These are phyloP conservation scores for Mikania micrantha DNA, from an alignment of 129 eudicot genomes.

Conservation along the genomic window DNA sequence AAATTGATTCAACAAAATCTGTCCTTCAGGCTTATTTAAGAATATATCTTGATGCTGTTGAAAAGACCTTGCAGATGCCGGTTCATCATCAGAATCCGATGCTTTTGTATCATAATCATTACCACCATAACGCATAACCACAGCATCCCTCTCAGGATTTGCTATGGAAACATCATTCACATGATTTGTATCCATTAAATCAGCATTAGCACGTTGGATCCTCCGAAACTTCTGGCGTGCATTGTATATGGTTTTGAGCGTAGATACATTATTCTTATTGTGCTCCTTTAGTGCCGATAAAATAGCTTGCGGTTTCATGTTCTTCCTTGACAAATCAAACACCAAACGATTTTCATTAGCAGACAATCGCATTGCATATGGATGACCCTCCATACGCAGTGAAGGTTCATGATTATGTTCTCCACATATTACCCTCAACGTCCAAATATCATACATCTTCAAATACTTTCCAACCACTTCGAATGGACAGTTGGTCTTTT, in stretches of 20 bases:
- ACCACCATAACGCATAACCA: constrained; percentile 22
- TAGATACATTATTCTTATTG: constrained; percentile 8
- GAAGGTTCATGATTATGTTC: constrained; percentile 25
- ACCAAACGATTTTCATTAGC: constrained; percentile 15
- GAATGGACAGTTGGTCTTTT: constrained; percentile 16
- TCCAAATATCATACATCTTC: constrained; percentile 5
- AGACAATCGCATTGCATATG: constrained; percentile 13
- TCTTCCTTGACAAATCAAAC: constrained; percentile 17
- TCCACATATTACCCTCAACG: constrained; percentile 8
- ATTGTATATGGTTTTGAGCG: constrained; percentile 3
- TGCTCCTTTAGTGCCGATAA: constrained; percentile 1
- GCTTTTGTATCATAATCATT: background rate
- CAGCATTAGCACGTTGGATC: background rate
- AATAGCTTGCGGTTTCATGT: constrained; percentile 12
- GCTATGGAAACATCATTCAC: background rate
- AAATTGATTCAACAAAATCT: too few species aligned
- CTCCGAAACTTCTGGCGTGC: background rate
- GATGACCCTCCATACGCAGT: constrained; percentile 11
- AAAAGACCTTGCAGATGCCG: too few species aligned
- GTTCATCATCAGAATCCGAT: too few species aligned
- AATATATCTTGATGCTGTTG: too few species aligned
- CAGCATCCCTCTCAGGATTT: background rate
- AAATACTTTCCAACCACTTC: background rate
- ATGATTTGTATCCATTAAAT: constrained; percentile 1
- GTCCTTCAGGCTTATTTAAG: too few species aligned